These are phyloP conservation scores for Nicotiana attenuata DNA, from an alignment of 257 asterid species.

Conservation along the genomic window DNA sequence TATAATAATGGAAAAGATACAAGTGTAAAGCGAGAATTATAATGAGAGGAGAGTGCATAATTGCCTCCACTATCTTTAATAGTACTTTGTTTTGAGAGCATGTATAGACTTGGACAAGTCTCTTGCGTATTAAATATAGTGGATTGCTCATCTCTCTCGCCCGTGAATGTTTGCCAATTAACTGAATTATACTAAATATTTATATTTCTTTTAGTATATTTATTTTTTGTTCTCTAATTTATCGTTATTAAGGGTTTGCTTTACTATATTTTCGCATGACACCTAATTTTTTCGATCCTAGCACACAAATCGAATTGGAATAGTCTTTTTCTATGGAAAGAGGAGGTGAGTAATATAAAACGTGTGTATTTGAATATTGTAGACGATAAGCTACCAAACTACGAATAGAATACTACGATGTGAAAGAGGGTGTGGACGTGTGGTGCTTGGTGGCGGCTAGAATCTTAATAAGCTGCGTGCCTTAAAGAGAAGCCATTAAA, in stretches of 20 bases:
- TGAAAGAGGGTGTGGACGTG: not conserved
- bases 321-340: too few species aligned
- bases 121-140: too few species aligned
- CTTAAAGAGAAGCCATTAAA: slow-evolving; percentile 41
- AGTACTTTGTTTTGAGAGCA: too few species aligned
- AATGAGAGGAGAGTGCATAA: slow-evolving; percentile 39
- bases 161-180: rapidly evolving
- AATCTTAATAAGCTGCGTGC: slow-evolving; percentile 37
- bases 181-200: too few species aligned
- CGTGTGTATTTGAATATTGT: slow-evolving; percentile 10
- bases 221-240: rapidly evolving
- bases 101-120: too few species aligned
- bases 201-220: too few species aligned
- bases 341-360: slow-evolving; percentile 13
- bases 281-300: too few species aligned
- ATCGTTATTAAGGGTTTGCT: rapidly evolving
- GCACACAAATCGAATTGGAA: too few species aligned
- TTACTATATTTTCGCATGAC: too few species aligned
- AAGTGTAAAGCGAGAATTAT: not conserved
- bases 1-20: not conserved
- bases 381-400: not conserved
- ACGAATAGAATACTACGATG: not conserved
- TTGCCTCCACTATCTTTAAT: slow-evolving; percentile 62
- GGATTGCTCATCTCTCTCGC: too few species aligned
- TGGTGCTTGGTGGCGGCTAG: slow-evolving; percentile 40